Evolutionary conservation across 768 basidiomycete species (phyloP).

Genomic region (Gymnopilus dilepis): DNA sequence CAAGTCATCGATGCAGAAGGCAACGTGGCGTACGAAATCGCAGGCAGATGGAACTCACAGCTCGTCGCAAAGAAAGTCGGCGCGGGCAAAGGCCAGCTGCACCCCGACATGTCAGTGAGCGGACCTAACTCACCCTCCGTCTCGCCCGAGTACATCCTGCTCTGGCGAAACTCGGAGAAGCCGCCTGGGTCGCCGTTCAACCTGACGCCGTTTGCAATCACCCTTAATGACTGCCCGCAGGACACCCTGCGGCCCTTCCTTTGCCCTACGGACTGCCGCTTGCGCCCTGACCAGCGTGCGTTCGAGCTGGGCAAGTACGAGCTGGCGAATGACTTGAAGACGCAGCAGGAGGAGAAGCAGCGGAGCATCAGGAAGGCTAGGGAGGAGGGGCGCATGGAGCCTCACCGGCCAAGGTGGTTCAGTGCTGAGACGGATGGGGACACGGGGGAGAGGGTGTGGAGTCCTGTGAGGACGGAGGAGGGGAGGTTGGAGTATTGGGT

Average conservation of each 20-base stretch:
- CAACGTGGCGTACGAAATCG: constrained; percentile 81
- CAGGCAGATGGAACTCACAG: constrained; percentile 95
- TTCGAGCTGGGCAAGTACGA: constrained; percentile 92
- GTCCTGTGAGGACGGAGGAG: constrained; percentile 58
- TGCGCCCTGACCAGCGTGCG: constrained; percentile 92
- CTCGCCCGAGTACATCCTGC: constrained; percentile 75
- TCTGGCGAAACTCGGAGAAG: constrained; percentile 95
- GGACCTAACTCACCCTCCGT: constrained; percentile 47
- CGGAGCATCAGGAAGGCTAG: constrained; percentile 70
- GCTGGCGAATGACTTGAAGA: constrained; percentile 80
- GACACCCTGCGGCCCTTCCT: constrained; percentile 73
- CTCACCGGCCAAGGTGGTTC: constrained; percentile 91
- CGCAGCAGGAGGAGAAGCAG: constrained; percentile 84
- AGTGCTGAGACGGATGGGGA: constrained; percentile 81
- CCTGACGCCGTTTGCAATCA: constrained; percentile 92
- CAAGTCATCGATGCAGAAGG: constrained; percentile 73
- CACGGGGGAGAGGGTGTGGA: constrained; percentile 90
- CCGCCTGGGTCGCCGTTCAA: constrained; percentile 84
- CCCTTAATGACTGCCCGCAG: constrained; percentile 85
- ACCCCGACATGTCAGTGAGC: constrained; percentile 72
- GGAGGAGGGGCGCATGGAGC: constrained; percentile 73
- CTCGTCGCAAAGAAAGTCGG: constrained; percentile 83
- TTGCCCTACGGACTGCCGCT: constrained; percentile 89
- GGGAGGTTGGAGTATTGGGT: constrained; percentile 80
- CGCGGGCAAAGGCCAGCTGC: constrained; percentile 54